phyloP scores from a whole-genome alignment of 2,329 filamentous ascomycete species.

The Colletotrichum lini region DNA sequence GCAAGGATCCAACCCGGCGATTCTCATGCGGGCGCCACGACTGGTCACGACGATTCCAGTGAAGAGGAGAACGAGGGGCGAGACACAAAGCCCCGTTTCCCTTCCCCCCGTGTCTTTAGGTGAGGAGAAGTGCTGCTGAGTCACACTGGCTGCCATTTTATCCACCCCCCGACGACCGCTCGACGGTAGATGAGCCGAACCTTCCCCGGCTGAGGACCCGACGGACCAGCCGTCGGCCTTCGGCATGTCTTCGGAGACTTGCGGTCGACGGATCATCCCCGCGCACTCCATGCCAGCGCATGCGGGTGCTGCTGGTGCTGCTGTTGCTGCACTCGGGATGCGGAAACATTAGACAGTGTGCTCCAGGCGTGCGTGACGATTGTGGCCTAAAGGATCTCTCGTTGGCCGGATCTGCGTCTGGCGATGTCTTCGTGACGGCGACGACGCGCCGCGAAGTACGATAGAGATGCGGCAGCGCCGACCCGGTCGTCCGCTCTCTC shows the following conservation, averaged over 20 bases:
- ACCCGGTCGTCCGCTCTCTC: conserved; percentile 20
- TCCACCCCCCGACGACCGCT: background rate
- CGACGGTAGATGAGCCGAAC: conserved; percentile 4
- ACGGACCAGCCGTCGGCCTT: conserved; percentile 14
- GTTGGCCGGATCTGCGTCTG: too few species aligned
- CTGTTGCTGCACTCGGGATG: background rate
- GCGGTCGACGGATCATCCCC: conserved; percentile 41
- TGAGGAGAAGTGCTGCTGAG: conserved; percentile 10
- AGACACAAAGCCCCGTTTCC: background rate
- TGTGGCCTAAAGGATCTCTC: too few species aligned
- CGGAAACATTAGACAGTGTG: background rate
- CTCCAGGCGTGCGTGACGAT: too few species aligned
- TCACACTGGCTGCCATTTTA: background rate
- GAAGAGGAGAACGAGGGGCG: background rate
- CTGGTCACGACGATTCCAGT: too few species aligned
- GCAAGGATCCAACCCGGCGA: conserved; percentile 16
- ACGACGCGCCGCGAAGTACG: too few species aligned
- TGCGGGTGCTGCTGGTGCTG: too few species aligned
- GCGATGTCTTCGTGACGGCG: conserved; percentile 43
- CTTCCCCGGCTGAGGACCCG: conserved; percentile 2
- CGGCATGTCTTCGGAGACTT: conserved; percentile 27
- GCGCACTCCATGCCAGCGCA: background rate
- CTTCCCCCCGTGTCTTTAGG: background rate
- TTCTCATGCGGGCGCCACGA: background rate
- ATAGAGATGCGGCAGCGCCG: background rate